Percentiles rank a stretch among this genome's conserved stretches.
Conservation (phyloP, 176 grass and related monocot species). For the Avena insularis region DNA sequence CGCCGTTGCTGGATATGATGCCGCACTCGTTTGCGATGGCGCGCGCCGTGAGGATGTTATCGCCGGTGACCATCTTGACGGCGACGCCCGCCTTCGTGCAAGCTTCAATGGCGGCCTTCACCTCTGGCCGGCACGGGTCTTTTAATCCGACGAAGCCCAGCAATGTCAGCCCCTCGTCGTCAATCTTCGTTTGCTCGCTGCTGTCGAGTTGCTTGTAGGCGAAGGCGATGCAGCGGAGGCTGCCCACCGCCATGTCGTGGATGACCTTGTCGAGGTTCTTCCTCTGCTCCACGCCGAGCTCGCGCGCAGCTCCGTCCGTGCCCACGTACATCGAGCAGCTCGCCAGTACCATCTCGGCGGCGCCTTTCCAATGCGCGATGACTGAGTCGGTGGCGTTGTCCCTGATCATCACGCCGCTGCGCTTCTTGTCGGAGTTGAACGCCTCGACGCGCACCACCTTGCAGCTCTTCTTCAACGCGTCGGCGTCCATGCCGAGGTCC, state of each 20-base stretch:
- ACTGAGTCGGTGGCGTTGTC: constrained; percentile 40
- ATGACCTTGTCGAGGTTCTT: constrained; percentile 56
- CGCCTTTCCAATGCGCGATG: constrained; percentile 83
- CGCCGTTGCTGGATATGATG: constrained; percentile 38
- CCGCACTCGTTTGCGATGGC: constrained; percentile 84
- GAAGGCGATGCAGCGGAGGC: constrained; percentile 82
- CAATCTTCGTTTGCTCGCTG: constrained; percentile 38
- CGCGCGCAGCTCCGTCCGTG: constrained; percentile 26
- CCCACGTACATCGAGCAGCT: constrained; percentile 51
- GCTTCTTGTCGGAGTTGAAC: constrained; percentile 96
- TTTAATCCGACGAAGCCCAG: constrained; percentile 81
- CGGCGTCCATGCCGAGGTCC: constrained; percentile 59
- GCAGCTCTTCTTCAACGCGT: constrained; percentile 44
- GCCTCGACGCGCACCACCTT: constrained; percentile 76
- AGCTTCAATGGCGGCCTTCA: constrained; percentile 55
- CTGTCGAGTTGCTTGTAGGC: constrained; percentile 57
- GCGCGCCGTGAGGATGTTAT: constrained; percentile 81
- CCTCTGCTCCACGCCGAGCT: constrained; percentile 45
- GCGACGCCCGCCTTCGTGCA: constrained; percentile 61
- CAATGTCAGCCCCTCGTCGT: constrained; percentile 57
- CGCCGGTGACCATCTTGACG: constrained; percentile 91
- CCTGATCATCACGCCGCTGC: constrained; percentile 66
- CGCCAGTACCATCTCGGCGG: constrained; percentile 82
- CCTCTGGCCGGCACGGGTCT: constrained; percentile 82
- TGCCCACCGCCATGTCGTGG: constrained; percentile 60